Conservation (phyloP, 148 eudicot species). For the Rhododendron williamsianum region DNA sequence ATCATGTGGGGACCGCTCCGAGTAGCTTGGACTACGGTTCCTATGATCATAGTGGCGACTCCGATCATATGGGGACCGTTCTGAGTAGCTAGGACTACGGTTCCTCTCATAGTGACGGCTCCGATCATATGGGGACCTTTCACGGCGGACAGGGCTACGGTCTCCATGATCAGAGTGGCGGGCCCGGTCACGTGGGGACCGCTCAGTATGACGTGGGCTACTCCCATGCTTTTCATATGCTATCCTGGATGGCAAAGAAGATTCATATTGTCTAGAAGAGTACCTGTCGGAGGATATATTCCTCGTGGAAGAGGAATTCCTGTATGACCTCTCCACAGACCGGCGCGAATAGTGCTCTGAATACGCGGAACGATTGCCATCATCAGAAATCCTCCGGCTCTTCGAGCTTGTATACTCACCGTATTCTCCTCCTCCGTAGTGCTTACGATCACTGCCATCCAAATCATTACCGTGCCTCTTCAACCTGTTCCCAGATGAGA, state of each 20-base stretch:
- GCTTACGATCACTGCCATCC: slow-evolving; percentile 56
- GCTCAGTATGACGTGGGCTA: slow-evolving; percentile 65
- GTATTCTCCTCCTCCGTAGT: slow-evolving; percentile 47
- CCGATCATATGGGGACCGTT: slow-evolving; percentile 63
- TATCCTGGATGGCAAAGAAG: slow-evolving; percentile 40
- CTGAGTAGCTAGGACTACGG: slow-evolving; percentile 70
- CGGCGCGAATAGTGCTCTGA: slow-evolving; percentile 50
- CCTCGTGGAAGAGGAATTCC: slow-evolving; percentile 40
- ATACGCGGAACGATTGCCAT: slow-evolving; percentile 35
- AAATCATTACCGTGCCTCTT: slow-evolving; percentile 64
- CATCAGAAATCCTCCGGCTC: slow-evolving; percentile 68
- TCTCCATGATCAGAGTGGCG: slow-evolving; percentile 44
- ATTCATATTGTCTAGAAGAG: slow-evolving; percentile 55
- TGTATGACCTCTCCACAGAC: slow-evolving; percentile 42
- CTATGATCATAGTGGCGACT: slow-evolving; percentile 35
- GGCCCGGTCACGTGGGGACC: slow-evolving; percentile 72
- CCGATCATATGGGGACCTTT: slow-evolving; percentile 33
- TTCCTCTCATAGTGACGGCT: slow-evolving; percentile 36
- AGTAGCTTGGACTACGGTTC: slow-evolving; percentile 61
- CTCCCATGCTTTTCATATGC: slow-evolving; percentile 51
- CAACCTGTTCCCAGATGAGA: slow-evolving; percentile 44
- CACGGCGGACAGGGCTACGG: slow-evolving; percentile 38
- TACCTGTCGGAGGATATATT: slow-evolving; percentile 46
- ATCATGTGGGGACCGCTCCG: slow-evolving; percentile 70
- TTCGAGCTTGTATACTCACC: slow-evolving; percentile 53